A percentile compares a stretch with the other conserved stretches of the same genome.
Conservation (phyloP, 768 basidiomycete species). For the Tylopilus cervinicoccineus region DNA sequence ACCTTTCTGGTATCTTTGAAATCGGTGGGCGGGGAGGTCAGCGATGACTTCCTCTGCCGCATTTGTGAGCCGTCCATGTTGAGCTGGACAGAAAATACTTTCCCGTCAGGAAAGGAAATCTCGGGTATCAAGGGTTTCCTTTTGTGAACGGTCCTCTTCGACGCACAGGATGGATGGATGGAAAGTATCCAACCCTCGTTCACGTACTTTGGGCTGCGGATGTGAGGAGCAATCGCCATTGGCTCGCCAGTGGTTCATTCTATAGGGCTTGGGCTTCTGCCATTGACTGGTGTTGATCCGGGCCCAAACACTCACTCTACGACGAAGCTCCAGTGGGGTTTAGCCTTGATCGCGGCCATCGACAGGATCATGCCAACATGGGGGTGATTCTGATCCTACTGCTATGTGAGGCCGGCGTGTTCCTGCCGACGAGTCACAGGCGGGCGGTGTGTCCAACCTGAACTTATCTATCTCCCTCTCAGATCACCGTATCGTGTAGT, state of each 20-base stretch:
- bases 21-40: background rate
- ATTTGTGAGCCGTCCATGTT: constrained; percentile 6
- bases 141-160: background rate
- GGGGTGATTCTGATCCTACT: too few species aligned
- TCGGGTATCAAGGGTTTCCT: constrained; percentile 2
- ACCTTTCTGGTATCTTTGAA: constrained; percentile 7
- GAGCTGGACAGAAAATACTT: background rate
- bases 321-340: background rate
- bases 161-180: background rate
- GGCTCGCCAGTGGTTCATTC: background rate
- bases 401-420: background rate
- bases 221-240: constrained; percentile 9
- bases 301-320: background rate
- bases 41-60: constrained; percentile 23
- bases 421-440: constrained; percentile 2
- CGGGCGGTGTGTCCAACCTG: too few species aligned
- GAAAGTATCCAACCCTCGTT: background rate
- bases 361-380: background rate
- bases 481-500: background rate
- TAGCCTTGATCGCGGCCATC: too few species aligned
- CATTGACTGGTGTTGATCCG: background rate
- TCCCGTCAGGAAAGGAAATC: constrained; percentile 15
- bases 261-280: background rate
- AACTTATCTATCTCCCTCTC: constrained; percentile 7
- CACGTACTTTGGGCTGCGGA: constrained; percentile 1